Percentiles rank a stretch among this genome's conserved stretches.
phyloP scores from a whole-genome alignment of 139 green algal genomes.

The Pleodorina starrii region DNA sequence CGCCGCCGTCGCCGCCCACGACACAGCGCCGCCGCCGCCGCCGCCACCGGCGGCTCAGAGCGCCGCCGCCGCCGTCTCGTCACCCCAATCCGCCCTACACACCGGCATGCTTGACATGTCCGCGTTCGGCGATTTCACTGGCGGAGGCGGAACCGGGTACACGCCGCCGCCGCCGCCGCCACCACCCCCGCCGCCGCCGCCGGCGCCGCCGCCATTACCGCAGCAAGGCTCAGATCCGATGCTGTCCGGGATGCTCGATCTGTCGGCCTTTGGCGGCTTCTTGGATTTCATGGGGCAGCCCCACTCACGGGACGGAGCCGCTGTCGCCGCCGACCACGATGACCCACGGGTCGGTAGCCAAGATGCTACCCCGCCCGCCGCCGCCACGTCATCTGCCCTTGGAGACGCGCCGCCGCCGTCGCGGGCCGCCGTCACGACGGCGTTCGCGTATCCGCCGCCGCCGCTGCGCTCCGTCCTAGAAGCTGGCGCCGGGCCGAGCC shows the following conservation, averaged over 20 bases:
- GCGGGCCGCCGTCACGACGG: not conserved
- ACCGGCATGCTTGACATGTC: constrained; percentile 70
- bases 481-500: not conserved
- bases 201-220: not conserved
- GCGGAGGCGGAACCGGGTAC: not conserved
- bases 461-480: not conserved
- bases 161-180: not conserved
- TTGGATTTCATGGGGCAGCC: not conserved
- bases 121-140: constrained; percentile 41
- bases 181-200: not conserved
- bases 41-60: not conserved
- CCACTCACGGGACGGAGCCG: not conserved
- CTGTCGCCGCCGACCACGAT: no score
- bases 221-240: not conserved
- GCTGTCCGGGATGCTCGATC: constrained; percentile 49
- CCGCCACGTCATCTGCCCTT: not conserved
- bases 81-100: constrained; percentile 35
- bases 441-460: constrained; percentile 16
- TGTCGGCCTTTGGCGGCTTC: constrained; percentile 47
- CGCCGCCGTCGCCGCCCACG: not conserved
- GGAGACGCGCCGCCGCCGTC: not conserved
- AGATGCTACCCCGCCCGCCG: not conserved
- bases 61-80: not conserved
- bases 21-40: not conserved
- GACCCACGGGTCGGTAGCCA: not conserved